A percentile compares a stretch with the other conserved stretches of the same genome.
Conservation (phyloP, 2,329 filamentous ascomycete species). For the Calonectria naviculata region DNA sequence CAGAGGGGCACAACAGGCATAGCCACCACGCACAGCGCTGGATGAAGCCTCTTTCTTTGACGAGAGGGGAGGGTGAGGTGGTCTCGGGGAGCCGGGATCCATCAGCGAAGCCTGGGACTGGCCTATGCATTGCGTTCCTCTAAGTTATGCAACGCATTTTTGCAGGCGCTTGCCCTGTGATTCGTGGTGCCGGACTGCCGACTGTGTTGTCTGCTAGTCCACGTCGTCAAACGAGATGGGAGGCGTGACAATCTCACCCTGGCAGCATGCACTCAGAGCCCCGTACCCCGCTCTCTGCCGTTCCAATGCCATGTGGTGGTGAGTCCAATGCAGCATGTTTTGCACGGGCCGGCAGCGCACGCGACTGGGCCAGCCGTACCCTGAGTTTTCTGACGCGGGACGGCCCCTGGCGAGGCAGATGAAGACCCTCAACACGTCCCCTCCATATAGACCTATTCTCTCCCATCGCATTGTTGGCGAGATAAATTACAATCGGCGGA, state of each 20-base stretch:
- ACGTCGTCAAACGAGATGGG: not conserved
- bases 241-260: not conserved
- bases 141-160: not conserved
- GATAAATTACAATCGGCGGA: constrained; percentile 19
- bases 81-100: constrained; percentile 4
- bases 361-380: not conserved
- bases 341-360: constrained; percentile 1
- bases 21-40: constrained; percentile 5
- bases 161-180: not conserved
- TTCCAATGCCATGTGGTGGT: constrained; percentile 1
- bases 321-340: not conserved
- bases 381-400: not conserved
- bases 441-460: not conserved
- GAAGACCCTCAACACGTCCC: not conserved
- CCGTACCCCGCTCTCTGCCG: constrained; percentile 1
- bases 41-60: not conserved
- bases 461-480: not conserved
- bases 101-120: not conserved
- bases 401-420: not conserved
- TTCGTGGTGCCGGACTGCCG: not conserved
- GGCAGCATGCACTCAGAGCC: not conserved
- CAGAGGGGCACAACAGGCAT: not conserved
- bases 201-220: not conserved
- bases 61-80: not conserved
- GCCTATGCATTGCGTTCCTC: not conserved